Base-by-base conservation (phyloP, 2,329 filamentous ascomycete species). In the Aspergillus unguis region DNA sequence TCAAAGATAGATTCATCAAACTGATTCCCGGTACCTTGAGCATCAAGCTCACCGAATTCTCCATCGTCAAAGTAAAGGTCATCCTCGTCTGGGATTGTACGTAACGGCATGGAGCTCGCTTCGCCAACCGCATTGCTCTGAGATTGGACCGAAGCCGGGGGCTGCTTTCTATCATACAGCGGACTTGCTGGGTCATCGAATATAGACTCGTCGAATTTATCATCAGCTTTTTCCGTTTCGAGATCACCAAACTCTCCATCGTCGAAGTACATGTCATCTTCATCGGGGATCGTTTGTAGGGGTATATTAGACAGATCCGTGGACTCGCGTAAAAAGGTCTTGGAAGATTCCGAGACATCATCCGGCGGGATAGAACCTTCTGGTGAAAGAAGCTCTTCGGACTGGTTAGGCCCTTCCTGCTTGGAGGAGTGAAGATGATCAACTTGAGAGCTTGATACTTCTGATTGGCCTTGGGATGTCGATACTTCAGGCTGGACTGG, bases 1-100 rank as follows among this genome's bases (percentile, higher is more conserved):
- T 79, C 76, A 44, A 79, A 76, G 7, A 77, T 70, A 6, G 74
- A 74, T 59, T 78, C 76, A 52, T 78, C 75, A 57, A 78, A 77
- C 1, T 56, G 58, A 29, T 65, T 64, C n/a, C 62, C 64, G 7
- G 63, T 61, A 23, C 65, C 58, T 9, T 71, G 65, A 4, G 63
- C 58, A 17, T 60, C 60, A 9, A 75, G 58, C 28, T 76, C 72
- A 35, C 68, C 74, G 53, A 75, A 75, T 48, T 74, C 70, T 26
- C 75, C 75, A 59, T 77, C 75, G 48, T 77, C 75, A 55, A 75
- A 77, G 48, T 77, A 77, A 28, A 77, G 54, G 52, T 77, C 74
- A 44, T 75, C 73, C 28, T 60, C 58, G 27, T 55, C 52, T 42
- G 53, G 57, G 5, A 62, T 26, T 10, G 54, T 28, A 5, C 25